Evolutionary conservation across 2,329 filamentous ascomycete species (phyloP).

Genomic region (Alternaria arborescens): DNA sequence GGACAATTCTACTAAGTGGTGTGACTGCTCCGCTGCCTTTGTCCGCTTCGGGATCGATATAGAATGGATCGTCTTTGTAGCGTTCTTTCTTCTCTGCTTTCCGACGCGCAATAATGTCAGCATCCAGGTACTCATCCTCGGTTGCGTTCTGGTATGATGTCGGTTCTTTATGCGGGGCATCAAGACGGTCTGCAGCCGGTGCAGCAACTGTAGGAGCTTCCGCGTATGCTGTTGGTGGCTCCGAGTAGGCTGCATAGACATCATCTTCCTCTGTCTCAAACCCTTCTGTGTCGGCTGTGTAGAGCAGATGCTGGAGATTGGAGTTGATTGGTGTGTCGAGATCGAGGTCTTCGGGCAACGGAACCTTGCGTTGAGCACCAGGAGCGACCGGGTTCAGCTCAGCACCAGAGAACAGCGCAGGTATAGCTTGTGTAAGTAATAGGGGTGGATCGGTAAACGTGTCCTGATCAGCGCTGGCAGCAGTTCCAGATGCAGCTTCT

Average conservation of each 20-base stretch:
- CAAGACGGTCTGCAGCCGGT: constrained; percentile 56
- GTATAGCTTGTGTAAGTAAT: constrained; percentile 88
- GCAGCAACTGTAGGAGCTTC: constrained; percentile 27
- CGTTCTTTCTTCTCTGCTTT: constrained; percentile 81
- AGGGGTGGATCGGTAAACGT: constrained; percentile 80
- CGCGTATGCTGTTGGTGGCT: constrained; percentile 46
- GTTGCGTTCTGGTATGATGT: constrained; percentile 57
- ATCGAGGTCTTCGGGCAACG: constrained; percentile 76
- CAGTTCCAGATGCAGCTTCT: constrained; percentile 78
- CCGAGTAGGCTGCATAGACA: constrained; percentile 57
- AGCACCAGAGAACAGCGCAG: constrained; percentile 83
- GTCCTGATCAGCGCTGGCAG: constrained; percentile 63
- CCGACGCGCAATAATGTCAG: constrained; percentile 76
- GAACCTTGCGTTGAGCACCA: constrained; percentile 86
- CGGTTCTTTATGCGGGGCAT: constrained; percentile 47
- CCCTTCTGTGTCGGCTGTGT: constrained; percentile 57
- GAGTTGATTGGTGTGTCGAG: constrained; percentile 84
- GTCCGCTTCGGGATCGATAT: constrained; percentile 70
- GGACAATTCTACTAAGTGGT: constrained; percentile 78
- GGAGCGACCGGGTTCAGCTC: constrained; percentile 90
- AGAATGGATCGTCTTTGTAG: constrained; percentile 94
- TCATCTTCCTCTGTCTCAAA: constrained; percentile 56
- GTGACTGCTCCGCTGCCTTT: constrained; percentile 70
- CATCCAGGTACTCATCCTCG: constrained; percentile 68
- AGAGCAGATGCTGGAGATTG: constrained; percentile 73